Conservation (phyloP, 2,329 filamentous ascomycete genomes). For the Fusarium continuum region DNA sequence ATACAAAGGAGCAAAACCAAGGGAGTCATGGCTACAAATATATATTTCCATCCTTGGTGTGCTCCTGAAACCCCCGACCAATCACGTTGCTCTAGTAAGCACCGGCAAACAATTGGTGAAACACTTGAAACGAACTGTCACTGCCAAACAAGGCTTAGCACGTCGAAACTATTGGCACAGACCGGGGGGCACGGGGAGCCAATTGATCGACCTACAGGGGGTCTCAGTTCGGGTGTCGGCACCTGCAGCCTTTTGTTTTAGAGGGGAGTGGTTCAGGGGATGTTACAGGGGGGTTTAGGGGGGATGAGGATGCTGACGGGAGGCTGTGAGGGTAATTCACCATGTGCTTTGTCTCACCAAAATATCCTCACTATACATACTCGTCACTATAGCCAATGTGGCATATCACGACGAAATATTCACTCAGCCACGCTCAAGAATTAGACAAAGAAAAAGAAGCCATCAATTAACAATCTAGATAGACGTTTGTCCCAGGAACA, state of each 20-base stretch:
- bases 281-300: neutral
- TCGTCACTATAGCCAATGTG: no score
- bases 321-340: no score
- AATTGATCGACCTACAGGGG: slow-evolving; percentile 10
- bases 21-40: neutral
- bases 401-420: no score
- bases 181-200: neutral
- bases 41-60: neutral
- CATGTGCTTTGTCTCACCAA: neutral
- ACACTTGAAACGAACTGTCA: slow-evolving; percentile 13
- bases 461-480: slow-evolving; percentile 3
- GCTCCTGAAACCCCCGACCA: neutral
- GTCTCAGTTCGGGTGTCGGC: slow-evolving; percentile 1
- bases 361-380: no score
- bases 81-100: slow-evolving; percentile 12
- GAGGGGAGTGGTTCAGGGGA: neutral
- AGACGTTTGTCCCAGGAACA: no score
- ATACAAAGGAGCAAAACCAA: neutral
- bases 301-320: neutral
- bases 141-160: neutral
- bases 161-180: no score
- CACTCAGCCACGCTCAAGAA: neutral
- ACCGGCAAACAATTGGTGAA: slow-evolving; percentile 7
- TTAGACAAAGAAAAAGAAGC: neutral
- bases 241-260: neutral